Evolutionary conservation across 2,329 filamentous ascomycete genomes (phyloP), one percentile per base, ranked within the genome.

Genomic region (Epicoccum sorghinum): DNA sequence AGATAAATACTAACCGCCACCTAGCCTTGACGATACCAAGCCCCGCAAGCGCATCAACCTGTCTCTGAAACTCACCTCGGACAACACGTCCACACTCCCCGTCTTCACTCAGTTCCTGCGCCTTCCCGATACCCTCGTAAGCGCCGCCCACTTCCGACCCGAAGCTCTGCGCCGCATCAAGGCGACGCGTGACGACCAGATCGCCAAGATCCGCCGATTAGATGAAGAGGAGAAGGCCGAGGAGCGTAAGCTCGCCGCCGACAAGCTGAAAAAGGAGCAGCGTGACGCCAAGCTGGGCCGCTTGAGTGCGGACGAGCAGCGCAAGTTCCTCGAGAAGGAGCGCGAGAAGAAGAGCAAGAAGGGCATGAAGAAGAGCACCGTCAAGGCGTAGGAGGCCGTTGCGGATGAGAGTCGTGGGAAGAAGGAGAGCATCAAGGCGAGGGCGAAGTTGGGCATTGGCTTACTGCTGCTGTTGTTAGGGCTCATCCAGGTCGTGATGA

Each of bases 41-140:
- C 89, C 93, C 25, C 89, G 88, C 78, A 99, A 99, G 83, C 92
- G 93, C 68, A 77, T 97, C 64, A 88, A 88, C 75, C 83, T 98
- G 63, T 89, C 87, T 61, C 74, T 86, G 46, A 88, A 88, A 74
- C 82, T 91, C 57, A 83, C 91, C 27, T 86, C 74, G 29, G 46
- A 70, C 35, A 61, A 83, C 2, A 76, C 81, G 65, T 82, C 86
- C 73, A 85, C 91, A n/a, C 71, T 89, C 18, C 88, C 91, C 24
- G 78, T 98, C 57, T 92, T 96, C 80, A 79, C 83, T 33, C 87
- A 89, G 77, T 96, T 95, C 81, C 76, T 97, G 49, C 89, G 90
- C 60, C 79, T 97, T n/a, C 84, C 91, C 36, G 95, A 99, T 73
- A 80, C 84, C 64, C 88, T 99, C 43, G 91, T 89, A 52, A 80